A percentile compares a stretch with the other conserved stretches of the same genome.
phyloP scores from a whole-genome alignment of 805 yeast genomes.

The Hanseniaspora lachancei region DNA sequence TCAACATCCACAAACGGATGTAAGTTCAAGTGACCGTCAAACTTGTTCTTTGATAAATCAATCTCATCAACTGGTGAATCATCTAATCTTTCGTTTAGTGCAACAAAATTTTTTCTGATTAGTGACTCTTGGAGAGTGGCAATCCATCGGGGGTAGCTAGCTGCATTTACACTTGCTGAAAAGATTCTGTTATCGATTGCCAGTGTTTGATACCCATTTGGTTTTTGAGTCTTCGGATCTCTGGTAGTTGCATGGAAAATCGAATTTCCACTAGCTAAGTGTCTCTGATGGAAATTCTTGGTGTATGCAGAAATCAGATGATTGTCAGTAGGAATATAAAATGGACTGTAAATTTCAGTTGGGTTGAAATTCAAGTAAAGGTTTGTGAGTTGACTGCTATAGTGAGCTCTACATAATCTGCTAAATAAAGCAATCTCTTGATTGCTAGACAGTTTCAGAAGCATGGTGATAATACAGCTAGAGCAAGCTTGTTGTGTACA shows the following conservation, averaged over 20 bases:
- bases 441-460: neutral
- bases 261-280: neutral
- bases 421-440: neutral
- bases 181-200: neutral
- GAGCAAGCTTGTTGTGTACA: too few relatives aligned
- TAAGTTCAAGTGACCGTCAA: neutral
- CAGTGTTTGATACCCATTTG: neutral
- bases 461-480: neutral
- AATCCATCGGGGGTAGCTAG: constrained; percentile 4
- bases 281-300: neutral
- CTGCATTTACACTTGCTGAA: neutral
- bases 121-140: neutral
- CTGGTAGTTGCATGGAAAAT: neutral
- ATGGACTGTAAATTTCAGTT: constrained; percentile 4
- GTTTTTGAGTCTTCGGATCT: neutral
- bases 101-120: constrained; percentile 1
- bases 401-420: neutral
- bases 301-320: neutral
- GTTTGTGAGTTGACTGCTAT: neutral
- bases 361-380: neutral
- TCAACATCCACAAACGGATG: neutral
- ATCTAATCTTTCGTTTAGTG: neutral
- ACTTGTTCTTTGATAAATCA: neutral
- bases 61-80: neutral
- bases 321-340: constrained; percentile 7